phyloP scores from a whole-genome alignment of 495 filamentous ascomycete genomes.

The Aeminium ludgeri region DNA sequence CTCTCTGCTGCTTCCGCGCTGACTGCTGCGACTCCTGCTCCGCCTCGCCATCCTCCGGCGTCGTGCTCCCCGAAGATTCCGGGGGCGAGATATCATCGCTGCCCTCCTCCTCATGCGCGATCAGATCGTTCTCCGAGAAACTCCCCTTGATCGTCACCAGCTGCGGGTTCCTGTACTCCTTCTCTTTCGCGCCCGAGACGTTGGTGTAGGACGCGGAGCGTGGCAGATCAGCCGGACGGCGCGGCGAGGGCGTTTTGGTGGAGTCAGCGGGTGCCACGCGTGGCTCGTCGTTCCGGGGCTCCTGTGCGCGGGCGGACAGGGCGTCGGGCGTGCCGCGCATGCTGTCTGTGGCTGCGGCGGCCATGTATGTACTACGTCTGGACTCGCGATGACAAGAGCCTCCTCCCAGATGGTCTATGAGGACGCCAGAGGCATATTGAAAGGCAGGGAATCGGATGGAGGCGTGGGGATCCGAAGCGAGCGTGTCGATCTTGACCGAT shows the following conservation, averaged over 20 bases:
- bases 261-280: neutral
- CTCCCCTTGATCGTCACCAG: conserved; percentile 13
- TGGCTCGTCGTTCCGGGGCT: neutral
- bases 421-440: no score
- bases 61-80: conserved; percentile 15
- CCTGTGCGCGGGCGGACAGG: no score
- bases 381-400: no score
- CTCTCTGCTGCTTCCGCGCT: conserved; percentile 10
- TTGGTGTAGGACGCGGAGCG: conserved; percentile 17
- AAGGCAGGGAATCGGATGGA: no score
- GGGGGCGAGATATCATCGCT: conserved; percentile 4
- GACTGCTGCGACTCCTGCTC: conserved; percentile 3
- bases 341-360: no score
- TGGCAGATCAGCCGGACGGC: conserved; percentile 11
- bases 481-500: no score
- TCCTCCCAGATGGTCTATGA: no score
- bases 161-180: neutral
- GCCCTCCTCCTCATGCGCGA: neutral
- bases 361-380: no score
- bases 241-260: neutral
- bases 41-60: conserved; percentile 8
- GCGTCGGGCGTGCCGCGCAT: no score
- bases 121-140: conserved; percentile 11
- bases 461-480: no score
- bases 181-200: conserved; percentile 7